Base-by-base conservation (phyloP, 1,284 basidiomycete species). In the Cerrena zonata region DNA sequence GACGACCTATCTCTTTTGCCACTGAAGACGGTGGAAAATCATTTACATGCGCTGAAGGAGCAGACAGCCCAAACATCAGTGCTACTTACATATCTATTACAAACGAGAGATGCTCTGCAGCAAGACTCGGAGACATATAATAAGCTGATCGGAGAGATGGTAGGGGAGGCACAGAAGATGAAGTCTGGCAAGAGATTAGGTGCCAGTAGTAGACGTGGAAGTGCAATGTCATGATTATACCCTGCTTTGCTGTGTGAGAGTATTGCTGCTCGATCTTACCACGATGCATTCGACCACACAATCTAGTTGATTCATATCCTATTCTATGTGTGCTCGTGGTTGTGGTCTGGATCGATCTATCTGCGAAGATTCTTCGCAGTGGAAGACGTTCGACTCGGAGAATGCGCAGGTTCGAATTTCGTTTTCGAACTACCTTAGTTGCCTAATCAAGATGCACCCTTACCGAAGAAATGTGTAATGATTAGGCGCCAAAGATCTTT, bases 111-210 rank as follows among this genome's bases (percentile, higher is more conserved):
- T 58, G 83, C 88, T 21, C 70, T 93, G 56, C 84, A 88, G 59
- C 90, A 94, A 65, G 91, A 94, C 63, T 88, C 86, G 37, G 89
- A 91, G 64, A 89, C 82, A 37, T 91, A 91, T 62, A 90, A 91
- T 65, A 81, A 79, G 25, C 69, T 90, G 36, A 91, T 91, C 53
- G 89, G 82, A 44, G 89, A 88, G 63, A 69, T 91, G 47, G 86
- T 91, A n/a, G 80, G 79, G 45, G 86, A 90, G 64, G 89, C 89
- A 24, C 87, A 89, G 63, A 89, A 86, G 65, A 77, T 82, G 50
- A 88, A 86, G 61, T 78, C 79, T 3, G 78, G 79, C 18, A 84
- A 82, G 50, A 59, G 63, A 30, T 61, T 63, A 58, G n/a, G n/a
- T n/a, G 71, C 74, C 69, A 54, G 67, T 63, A 56, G 66, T 70